Evolutionary conservation across 257 asterid species (phyloP).

Genomic region (Scutellaria baicalensis): DNA sequence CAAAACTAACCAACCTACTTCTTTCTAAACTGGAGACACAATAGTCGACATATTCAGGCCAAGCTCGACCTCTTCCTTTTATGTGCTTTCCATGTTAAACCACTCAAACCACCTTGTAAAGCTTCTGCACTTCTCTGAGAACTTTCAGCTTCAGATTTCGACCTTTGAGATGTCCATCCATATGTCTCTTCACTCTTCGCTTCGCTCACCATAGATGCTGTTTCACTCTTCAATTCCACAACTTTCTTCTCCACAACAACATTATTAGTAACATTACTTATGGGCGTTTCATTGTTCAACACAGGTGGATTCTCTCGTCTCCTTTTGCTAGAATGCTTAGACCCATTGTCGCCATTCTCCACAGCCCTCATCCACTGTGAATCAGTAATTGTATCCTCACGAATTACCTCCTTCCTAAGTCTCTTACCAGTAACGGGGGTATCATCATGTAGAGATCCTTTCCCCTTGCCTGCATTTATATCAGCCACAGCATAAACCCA

Average conservation of each 20-base stretch:
- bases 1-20: slow-evolving; percentile 10
- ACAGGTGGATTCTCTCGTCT: slow-evolving; percentile 32
- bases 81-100: slow-evolving; percentile 69
- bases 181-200: slow-evolving; percentile 39
- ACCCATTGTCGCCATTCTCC: slow-evolving; percentile 49
- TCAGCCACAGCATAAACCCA: slow-evolving; percentile 73
- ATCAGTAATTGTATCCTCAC: slow-evolving; percentile 63
- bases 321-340: slow-evolving; percentile 37
- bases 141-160: slow-evolving; percentile 42
- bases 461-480: slow-evolving; percentile 35
- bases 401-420: slow-evolving; percentile 70
- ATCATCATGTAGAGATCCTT: slow-evolving; percentile 48
- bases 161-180: slow-evolving; percentile 36
- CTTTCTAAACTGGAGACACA: slow-evolving; percentile 1
- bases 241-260: slow-evolving; percentile 31
- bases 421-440: slow-evolving; percentile 73
- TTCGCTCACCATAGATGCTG: slow-evolving; percentile 39
- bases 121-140: slow-evolving; percentile 29
- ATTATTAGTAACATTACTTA: slow-evolving; percentile 4
- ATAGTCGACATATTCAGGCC: slow-evolving; percentile 16
- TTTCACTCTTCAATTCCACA: slow-evolving; percentile 32
- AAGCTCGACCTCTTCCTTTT: slow-evolving; percentile 83
- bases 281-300: slow-evolving; percentile 25
- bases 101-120: slow-evolving; percentile 35
- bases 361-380: slow-evolving; percentile 67